phyloP scores from a whole-genome alignment of 805 yeast species.

The Lachancea quebecensis region DNA sequence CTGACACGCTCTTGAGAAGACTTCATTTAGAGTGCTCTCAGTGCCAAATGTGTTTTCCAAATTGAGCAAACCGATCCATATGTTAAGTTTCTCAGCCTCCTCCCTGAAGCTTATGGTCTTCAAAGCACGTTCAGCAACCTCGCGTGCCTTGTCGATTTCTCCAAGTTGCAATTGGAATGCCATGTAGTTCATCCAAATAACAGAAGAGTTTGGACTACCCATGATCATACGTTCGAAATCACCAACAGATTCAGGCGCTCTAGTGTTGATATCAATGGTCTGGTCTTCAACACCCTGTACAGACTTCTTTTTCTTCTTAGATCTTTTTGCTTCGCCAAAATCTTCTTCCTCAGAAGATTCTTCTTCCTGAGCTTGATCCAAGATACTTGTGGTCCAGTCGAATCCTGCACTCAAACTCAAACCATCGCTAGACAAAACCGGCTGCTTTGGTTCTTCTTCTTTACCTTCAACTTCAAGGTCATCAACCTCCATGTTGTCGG shows the following conservation, averaged over 20 bases:
- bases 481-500: constrained; percentile 23
- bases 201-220: constrained; percentile 90
- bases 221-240: constrained; percentile 90
- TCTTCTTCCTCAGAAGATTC: constrained; percentile 54
- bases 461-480: constrained; percentile 29
- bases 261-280: constrained; percentile 74
- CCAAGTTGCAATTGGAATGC: constrained; percentile 93
- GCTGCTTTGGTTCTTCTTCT: constrained; percentile 28
- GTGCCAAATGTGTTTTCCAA: constrained; percentile 92
- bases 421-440: constrained; percentile 40
- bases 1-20: constrained; percentile 78
- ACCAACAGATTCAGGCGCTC: constrained; percentile 83
- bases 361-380: constrained; percentile 68
- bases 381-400: constrained; percentile 90
- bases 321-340: constrained; percentile 36
- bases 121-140: constrained; percentile 85
- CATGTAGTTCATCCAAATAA: constrained; percentile 97
- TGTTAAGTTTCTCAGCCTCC: constrained; percentile 85
- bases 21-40: constrained; percentile 70
- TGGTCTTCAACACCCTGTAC: constrained; percentile 55
- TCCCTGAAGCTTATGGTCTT: constrained; percentile 85
- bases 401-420: constrained; percentile 74
- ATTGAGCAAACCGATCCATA: constrained; percentile 93
- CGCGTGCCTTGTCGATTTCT: constrained; percentile 91
- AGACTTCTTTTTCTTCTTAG: constrained; percentile 40